A percentile compares a stretch with the other conserved stretches of the same genome.
Conservation (phyloP, 345 rosid species). For the Syzygium aromaticum region DNA sequence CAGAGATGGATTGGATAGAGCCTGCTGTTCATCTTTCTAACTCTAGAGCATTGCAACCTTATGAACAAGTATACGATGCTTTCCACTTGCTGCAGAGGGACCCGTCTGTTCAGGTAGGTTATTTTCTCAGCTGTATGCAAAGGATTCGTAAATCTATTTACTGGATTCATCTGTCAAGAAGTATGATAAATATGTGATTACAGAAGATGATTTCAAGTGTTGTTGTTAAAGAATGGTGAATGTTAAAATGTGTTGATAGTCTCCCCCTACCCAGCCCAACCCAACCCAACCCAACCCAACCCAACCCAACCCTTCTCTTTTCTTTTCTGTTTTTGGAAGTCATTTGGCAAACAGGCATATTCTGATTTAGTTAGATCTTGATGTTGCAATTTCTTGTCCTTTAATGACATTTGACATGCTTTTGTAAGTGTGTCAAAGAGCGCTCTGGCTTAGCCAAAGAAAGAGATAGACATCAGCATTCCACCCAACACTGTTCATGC, state of each 20-base stretch:
- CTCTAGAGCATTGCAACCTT: constrained; percentile 36
- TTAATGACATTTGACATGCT: neutral
- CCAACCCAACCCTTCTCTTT: neutral
- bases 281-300: too few species aligned
- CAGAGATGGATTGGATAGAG: constrained; percentile 68
- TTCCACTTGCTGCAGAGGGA: constrained; percentile 72
- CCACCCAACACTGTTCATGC: neutral
- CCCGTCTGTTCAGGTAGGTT: constrained; percentile 65
- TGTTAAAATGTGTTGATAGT: neutral
- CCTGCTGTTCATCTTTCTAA: constrained; percentile 39
- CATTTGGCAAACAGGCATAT: neutral
- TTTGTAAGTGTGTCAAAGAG: neutral
- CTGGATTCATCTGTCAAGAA: neutral
- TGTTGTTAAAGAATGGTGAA: neutral
- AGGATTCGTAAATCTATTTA: neutral
- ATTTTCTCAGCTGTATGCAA: neutral
- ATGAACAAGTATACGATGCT: constrained; percentile 60
- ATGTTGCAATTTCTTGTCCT: neutral
- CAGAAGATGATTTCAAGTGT: neutral
- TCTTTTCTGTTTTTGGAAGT: neutral
- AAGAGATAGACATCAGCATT: neutral
- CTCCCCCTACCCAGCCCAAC: neutral
- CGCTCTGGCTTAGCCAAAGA: neutral
- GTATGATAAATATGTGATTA: neutral
- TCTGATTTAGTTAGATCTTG: neutral